Percentiles rank a stretch among this genome's conserved stretches.
Evolutionary conservation across 2,329 filamentous ascomycete species (phyloP).

Genomic region (Beauveria caledonica): DNA sequence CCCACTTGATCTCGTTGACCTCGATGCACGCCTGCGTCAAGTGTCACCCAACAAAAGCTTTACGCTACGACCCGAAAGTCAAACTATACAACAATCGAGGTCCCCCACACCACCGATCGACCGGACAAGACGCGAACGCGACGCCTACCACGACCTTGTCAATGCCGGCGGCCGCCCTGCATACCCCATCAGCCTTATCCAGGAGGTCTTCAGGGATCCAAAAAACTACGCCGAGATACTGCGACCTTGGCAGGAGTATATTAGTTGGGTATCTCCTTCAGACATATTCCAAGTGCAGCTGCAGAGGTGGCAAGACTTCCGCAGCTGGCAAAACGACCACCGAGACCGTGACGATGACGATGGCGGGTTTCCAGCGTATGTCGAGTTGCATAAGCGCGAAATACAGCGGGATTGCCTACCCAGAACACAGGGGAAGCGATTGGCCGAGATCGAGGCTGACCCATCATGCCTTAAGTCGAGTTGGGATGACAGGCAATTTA

Average conservation of each 20-base stretch:
- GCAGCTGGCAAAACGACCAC: constrained; percentile 1
- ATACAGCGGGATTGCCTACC: neutral
- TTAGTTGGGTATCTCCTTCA: neutral
- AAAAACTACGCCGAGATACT: neutral
- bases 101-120: neutral
- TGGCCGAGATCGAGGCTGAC: neutral
- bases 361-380: neutral
- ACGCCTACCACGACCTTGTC: constrained; percentile 1
- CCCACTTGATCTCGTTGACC: constrained; percentile 16
- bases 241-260: neutral
- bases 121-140: neutral
- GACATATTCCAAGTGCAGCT: neutral
- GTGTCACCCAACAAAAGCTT: neutral
- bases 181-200: constrained; percentile 7
- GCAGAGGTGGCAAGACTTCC: neutral
- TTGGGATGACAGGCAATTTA: neutral
- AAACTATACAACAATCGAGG: neutral
- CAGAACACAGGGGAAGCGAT: neutral
- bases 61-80: neutral
- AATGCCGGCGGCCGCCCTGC: constrained; percentile 10
- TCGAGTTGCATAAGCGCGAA: neutral
- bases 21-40: constrained; percentile 15
- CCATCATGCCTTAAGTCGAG: neutral
- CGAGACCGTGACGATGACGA: neutral
- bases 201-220: neutral